Conservation (phyloP, 2,329 filamentous ascomycete species). For the Sclerotinia spermophila region DNA sequence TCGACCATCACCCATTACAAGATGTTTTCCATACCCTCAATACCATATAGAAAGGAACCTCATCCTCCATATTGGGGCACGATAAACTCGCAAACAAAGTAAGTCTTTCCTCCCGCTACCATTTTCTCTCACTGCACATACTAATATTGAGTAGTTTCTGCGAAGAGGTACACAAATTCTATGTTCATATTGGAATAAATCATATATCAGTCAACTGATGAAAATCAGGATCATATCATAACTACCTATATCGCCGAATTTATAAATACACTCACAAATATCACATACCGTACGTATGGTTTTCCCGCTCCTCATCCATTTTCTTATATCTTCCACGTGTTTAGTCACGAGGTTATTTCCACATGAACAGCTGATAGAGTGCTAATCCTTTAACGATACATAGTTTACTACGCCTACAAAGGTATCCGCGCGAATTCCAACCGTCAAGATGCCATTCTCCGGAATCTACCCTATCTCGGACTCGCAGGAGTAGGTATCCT, state of each 20-base stretch:
- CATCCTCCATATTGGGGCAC: constrained; percentile 32
- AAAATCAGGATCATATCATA: constrained; percentile 50
- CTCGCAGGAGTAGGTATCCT: constrained; percentile 43
- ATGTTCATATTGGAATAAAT: background rate
- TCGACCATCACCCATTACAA: background rate
- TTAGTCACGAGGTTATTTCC: background rate
- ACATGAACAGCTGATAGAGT: background rate
- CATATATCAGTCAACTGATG: background rate
- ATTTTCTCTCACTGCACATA: background rate
- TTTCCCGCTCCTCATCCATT: constrained; percentile 12
- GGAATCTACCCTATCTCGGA: constrained; percentile 42
- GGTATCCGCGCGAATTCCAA: constrained; percentile 33
- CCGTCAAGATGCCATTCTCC: constrained; percentile 32
- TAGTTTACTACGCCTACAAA: constrained; percentile 34
- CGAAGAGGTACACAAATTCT: constrained; percentile 31
- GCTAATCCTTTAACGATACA: background rate
- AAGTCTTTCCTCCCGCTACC: constrained; percentile 4
- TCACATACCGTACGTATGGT: constrained; percentile 46
- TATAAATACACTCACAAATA: constrained; percentile 50
- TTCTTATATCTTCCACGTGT: constrained; percentile 14
- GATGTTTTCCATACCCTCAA: constrained; percentile 20
- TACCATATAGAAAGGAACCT: constrained; percentile 29
- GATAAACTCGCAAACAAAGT: constrained; percentile 32
- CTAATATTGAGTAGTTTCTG: constrained; percentile 30
- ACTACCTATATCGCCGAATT: constrained; percentile 52